Base-by-base conservation (phyloP, 1,139 yeast genomes). In the Suhomyces guaymorum region DNA sequence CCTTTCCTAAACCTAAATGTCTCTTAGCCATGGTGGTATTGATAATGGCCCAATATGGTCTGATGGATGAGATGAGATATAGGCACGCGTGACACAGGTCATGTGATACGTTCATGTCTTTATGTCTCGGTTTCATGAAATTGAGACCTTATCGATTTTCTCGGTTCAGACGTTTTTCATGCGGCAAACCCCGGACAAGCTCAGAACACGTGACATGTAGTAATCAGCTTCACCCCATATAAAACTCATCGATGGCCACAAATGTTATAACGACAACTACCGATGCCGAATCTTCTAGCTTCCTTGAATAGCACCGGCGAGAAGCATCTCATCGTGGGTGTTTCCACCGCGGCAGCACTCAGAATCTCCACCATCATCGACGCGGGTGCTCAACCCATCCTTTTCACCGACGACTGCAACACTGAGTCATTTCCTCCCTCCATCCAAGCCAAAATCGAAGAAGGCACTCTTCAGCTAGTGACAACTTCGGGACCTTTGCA, bases 1-100 rank as follows among this genome's bases (percentile, higher is more conserved):
- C 74, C 50, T 82, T 80, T n/a, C 87, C 87, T 37, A 87, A 63
- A 30, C 97, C 96, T 45, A 85, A 66, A 22, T 90, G 86, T 71
- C 96, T 76, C 55, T 86, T 89, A 26, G 54, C 82, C 87, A 80
- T 80, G 9, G n/a, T 13, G 8, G 15, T 12, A 17, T 30, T 14
- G 15, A 21, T 19, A 10, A 25, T 29, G 28, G 32, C 21, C 30
- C 29, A 35, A 31, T 31, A 28, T 23, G 27, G 14, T 12, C 12
- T n/a, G n/a, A n/a, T n/a, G n/a, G n/a, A n/a, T n/a, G n/a, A n/a
- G 30, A 9, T 10, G 9, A 8, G 11, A 13, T 14, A n/a, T n/a
- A n/a, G n/a, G n/a, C n/a, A n/a, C n/a, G 26, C 24, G 30, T 22
- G 35, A 23, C 13, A n/a, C 12, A 6, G 13, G 10, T 25, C 19